A percentile compares a stretch with the other conserved stretches of the same genome.
Evolutionary conservation across 176 grass and related monocot species (phyloP).

Genomic region (Thinopyrum elongatum): DNA sequence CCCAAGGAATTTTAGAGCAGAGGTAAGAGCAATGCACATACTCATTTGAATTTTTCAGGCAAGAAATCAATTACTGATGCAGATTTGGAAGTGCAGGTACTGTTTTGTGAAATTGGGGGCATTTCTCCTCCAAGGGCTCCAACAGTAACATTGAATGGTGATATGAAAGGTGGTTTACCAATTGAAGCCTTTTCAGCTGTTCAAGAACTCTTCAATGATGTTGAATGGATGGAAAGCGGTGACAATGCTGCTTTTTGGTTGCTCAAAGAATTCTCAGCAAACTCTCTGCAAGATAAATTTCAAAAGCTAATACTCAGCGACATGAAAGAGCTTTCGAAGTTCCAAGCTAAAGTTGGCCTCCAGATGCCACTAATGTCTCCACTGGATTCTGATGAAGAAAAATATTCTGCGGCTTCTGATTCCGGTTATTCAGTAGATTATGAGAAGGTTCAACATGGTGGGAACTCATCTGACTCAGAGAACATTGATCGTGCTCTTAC

Average conservation of each 20-base stretch:
- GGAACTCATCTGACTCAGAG: constrained; percentile 51
- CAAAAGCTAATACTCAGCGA: constrained; percentile 89
- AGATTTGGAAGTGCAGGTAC: constrained; percentile 58
- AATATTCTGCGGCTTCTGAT: constrained; percentile 87
- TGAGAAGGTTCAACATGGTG: constrained; percentile 62
- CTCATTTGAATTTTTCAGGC: not conserved
- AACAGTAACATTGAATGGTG: constrained; percentile 72
- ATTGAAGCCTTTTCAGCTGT: constrained; percentile 96
- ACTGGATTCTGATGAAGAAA: constrained; percentile 95
- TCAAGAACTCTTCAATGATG: constrained; percentile 93
- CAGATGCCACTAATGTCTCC: constrained; percentile 71
- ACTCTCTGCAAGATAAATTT: constrained; percentile 83
- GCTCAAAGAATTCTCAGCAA: constrained; percentile 93
- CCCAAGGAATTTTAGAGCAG: constrained; percentile 84
- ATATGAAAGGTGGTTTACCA: constrained; percentile 91
- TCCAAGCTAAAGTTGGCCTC: constrained; percentile 69
- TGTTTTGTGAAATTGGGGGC: constrained; percentile 88
- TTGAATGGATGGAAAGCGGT: constrained; percentile 86
- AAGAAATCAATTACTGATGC: constrained; percentile 14
- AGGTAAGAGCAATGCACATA: constrained; percentile 49
- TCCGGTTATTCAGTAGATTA: constrained; percentile 70
- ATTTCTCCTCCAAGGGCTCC: constrained; percentile 78
- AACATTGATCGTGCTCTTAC: constrained; percentile 37
- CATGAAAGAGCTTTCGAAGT: constrained; percentile 66
- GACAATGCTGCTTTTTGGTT: constrained; percentile 89